phyloP scores from a whole-genome alignment of 768 basidiomycete species.

The Podaxis carcinomalis region DNA sequence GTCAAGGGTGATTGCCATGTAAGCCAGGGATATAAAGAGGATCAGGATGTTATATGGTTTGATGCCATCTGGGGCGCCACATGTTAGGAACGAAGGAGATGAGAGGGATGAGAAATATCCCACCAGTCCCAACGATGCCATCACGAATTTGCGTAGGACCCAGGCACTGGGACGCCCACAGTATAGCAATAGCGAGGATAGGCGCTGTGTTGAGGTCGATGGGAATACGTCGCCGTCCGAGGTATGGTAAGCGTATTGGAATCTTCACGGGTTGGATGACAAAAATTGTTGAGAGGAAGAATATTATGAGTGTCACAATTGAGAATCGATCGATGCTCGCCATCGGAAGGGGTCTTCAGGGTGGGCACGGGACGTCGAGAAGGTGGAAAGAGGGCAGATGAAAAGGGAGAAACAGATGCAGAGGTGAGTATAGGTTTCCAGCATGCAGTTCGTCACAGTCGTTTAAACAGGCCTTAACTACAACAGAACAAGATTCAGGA shows the following conservation, averaged over 20 bases:
- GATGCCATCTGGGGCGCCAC: conserved; percentile 47
- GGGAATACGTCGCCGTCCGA: conserved; percentile 27
- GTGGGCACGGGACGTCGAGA: conserved; percentile 34
- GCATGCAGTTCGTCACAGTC: neutral
- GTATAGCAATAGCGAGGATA: conserved; percentile 43
- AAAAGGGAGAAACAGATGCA: neutral
- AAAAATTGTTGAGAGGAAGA: conserved; percentile 48
- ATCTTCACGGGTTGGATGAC: conserved; percentile 42
- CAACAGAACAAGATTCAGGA: neutral
- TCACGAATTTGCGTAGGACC: conserved; percentile 49
- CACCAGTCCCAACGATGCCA: conserved; percentile 62
- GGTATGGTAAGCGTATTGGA: conserved; percentile 27
- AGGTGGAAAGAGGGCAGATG: neutral
- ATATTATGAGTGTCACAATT: conserved; percentile 47
- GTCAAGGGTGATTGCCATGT: conserved; percentile 90
- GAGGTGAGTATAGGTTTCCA: neutral
- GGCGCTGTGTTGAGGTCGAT: conserved; percentile 53
- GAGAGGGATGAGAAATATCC: neutral
- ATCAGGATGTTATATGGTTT: conserved; percentile 92
- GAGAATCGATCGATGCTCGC: conserved; percentile 8
- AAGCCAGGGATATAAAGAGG: conserved; percentile 87
- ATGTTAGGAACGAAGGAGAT: neutral
- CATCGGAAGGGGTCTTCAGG: neutral
- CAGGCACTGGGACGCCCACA: conserved; percentile 55
- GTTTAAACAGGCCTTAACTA: neutral